These are phyloP conservation scores for Kluyveromyces lactis DNA, from an alignment of 805 yeast genomes.

Conservation along the genomic window DNA sequence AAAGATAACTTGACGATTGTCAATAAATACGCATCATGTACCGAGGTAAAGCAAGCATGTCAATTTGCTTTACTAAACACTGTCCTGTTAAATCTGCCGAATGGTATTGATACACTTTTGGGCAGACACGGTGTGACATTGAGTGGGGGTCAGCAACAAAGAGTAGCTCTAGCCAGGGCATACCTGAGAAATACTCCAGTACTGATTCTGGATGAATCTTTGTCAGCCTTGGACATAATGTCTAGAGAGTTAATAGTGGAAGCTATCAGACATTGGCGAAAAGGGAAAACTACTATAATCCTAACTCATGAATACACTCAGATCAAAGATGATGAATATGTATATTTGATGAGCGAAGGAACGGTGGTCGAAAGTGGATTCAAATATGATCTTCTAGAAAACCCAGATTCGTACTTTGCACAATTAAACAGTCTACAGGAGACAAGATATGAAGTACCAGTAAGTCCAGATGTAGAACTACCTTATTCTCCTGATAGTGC, in stretches of 20 bases:
- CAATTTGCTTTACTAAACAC: conserved; percentile 44
- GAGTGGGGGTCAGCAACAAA: conserved; percentile 90
- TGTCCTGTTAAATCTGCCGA: conserved; percentile 39
- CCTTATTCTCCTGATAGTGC: no score
- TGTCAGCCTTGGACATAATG: conserved; percentile 66
- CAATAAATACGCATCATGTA: conserved; percentile 17
- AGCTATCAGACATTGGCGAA: conserved; percentile 51
- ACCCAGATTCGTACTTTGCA: conserved; percentile 3
- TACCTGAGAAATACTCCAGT: conserved; percentile 63
- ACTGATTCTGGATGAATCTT: conserved; percentile 75
- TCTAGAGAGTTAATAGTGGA: conserved; percentile 40
- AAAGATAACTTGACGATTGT: conserved; percentile 58
- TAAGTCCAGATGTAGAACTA: no score
- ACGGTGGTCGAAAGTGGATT: conserved; percentile 37
- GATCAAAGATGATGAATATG: conserved; percentile 47
- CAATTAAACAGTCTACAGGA: conserved; percentile 4
- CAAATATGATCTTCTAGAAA: conserved; percentile 27
- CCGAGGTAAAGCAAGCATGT: conserved; percentile 33
- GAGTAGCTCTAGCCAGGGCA: conserved; percentile 81
- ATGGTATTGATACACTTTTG: conserved; percentile 48
- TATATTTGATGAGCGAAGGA: conserved; percentile 57
- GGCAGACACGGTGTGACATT: conserved; percentile 41
- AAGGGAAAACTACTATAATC: conserved; percentile 64
- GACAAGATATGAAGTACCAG: no score
- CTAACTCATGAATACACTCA: conserved; percentile 70